Evolutionary conservation across 2,329 filamentous ascomycete species (phyloP).

Genomic region (Alternaria consortialis): DNA sequence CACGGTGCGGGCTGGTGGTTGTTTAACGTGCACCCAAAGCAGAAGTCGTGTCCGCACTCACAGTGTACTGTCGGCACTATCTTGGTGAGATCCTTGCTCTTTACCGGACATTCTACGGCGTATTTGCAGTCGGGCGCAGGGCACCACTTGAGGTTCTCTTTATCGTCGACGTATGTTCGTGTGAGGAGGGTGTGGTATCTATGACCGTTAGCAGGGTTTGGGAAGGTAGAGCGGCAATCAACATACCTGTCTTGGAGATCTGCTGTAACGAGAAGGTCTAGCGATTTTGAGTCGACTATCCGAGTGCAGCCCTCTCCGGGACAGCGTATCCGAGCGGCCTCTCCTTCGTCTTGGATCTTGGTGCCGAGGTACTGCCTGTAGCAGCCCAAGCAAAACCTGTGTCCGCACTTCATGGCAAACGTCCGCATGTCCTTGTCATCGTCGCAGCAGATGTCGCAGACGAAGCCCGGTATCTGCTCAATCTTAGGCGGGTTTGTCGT

Average conservation of each 20-base stretch:
- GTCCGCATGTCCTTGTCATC: conserved; percentile 79
- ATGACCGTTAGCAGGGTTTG: conserved; percentile 22
- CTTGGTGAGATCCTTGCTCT: conserved; percentile 83
- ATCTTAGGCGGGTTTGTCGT: conserved; percentile 67
- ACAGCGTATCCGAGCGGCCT: conserved; percentile 93
- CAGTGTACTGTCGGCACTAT: conserved; percentile 93
- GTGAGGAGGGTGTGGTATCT: conserved; percentile 88
- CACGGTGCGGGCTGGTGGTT: conserved; percentile 97
- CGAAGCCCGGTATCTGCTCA: conserved; percentile 76
- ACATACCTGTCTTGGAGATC: conserved; percentile 65
- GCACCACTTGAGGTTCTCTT: conserved; percentile 95
- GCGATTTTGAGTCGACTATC: conserved; percentile 88
- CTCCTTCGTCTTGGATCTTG: conserved; percentile 95
- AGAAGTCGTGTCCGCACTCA: conserved; percentile 85
- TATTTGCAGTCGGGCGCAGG: conserved; percentile 97
- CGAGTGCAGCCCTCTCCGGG: conserved; percentile 86
- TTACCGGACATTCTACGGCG: conserved; percentile 86
- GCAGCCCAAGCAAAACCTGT: conserved; percentile 92
- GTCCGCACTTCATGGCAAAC: conserved; percentile 94
- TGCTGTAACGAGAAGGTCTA: conserved; percentile 75
- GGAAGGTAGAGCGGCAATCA: background rate
- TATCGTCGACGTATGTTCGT: conserved; percentile 96
- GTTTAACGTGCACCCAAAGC: conserved; percentile 88
- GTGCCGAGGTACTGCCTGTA: conserved; percentile 90
- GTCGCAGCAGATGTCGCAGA: conserved; percentile 96